phyloP scores from a whole-genome alignment of 176 grass and related monocot genomes.

The Calamus simplicifolius region DNA sequence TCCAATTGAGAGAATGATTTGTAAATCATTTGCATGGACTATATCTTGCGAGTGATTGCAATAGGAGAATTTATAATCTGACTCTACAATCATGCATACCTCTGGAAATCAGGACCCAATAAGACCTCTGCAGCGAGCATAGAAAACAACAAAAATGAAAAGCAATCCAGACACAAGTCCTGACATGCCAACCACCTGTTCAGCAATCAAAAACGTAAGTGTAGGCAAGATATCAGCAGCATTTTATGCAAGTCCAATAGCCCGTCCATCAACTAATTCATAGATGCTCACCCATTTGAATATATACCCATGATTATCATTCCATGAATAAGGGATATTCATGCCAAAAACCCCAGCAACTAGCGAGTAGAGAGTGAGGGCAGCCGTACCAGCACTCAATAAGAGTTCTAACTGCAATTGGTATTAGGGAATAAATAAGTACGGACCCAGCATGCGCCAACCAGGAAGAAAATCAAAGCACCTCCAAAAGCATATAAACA shows the following conservation, averaged over 20 bases:
- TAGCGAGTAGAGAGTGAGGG: slow-evolving; percentile 17
- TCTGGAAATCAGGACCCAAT: slow-evolving; percentile 16
- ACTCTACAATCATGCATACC: not conserved
- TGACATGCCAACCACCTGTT: slow-evolving; percentile 12
- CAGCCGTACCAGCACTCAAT: slow-evolving; percentile 15
- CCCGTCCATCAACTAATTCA: too few species aligned
- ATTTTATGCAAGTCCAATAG: not conserved
- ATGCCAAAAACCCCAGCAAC: slow-evolving; percentile 21
- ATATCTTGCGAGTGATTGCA: too few species aligned
- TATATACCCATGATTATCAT: not conserved
- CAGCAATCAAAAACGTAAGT: not conserved
- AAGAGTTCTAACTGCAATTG: slow-evolving; percentile 16
- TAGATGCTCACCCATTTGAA: slow-evolving; percentile 10
- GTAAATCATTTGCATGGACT: too few species aligned
- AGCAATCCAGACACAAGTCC: slow-evolving; percentile 2
- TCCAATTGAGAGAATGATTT: too few species aligned
- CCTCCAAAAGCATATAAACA: too few species aligned
- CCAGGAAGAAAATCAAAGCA: too few species aligned
- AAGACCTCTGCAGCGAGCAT: slow-evolving; percentile 13
- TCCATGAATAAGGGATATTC: slow-evolving; percentile 23
- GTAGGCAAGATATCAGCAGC: not conserved
- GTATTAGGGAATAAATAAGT: not conserved
- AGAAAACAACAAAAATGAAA: not conserved
- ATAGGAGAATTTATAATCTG: too few species aligned
- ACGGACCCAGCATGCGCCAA: too few species aligned